Base-by-base conservation (phyloP, 2,329 filamentous ascomycete genomes). In the Diaporthe destruens region DNA sequence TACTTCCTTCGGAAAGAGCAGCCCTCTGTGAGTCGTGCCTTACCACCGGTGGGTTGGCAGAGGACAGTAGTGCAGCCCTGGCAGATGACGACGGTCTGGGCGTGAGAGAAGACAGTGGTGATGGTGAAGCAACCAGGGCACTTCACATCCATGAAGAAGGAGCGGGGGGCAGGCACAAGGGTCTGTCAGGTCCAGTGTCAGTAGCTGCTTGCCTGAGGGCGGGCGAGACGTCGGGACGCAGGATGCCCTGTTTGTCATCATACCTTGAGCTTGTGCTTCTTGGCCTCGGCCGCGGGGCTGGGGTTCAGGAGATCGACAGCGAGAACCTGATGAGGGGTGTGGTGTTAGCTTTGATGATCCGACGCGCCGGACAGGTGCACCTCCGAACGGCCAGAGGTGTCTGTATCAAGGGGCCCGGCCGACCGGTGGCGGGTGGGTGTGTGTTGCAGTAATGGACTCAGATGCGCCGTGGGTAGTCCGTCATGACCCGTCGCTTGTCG, bases 91-190 rank as follows among this genome's bases (percentile, higher is more conserved):
- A 99, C 96, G 85, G 96, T 99, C 91, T 99, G 96, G 87, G 96
- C 96, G 91, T 99, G 96, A 77, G 96, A 98, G 94, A 98, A 99
- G 88, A 99, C 96, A 86, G 96, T 99, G 87, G 96, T 99, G 92
- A 99, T 99, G 87, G 95, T 98, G 93, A 98, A 99, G 94, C 96
- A 99, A 83, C 96, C 96, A 85, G 96, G 96, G 94, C 96, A 99
- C 93, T 99, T 99, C 90, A 99, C 96, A 86, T 99, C 96, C 96
- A 99, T 99, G 94, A 99, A 99, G 94, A 98, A 99, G 80, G 96
- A 98, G 86, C 96, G 94, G 82, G 96, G 96, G 79, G 91, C 93
- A 82, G 96, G 96, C 85, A 99, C 96, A 82, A 99, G 94, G 80
- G 91, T 95, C 95, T 97, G 79, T 76, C 2, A 70, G 56, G 39